Base-by-base conservation (phyloP, 2,329 filamentous ascomycete genomes). In the Colletotrichum gloeosporioides region DNA sequence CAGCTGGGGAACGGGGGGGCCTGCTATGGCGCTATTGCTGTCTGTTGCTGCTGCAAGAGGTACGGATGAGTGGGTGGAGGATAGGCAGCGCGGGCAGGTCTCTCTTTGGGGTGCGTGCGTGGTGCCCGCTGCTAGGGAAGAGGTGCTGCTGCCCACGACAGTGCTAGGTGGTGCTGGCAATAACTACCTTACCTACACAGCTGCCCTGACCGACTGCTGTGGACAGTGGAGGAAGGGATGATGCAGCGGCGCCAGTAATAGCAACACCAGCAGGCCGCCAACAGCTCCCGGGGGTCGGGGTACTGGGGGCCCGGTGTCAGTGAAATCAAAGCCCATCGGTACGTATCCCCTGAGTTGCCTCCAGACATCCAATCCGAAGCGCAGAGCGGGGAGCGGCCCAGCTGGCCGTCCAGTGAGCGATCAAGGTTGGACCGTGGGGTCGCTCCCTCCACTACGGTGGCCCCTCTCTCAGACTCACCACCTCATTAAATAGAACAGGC, bases 1-100 rank as follows among this genome's bases (percentile, higher is more conserved):
- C 44, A 73, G 73, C 68, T 70, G 57, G 36, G 72, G 68, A 62
- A 74, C 32, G 36, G 62, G 63, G 31, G 62, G 34, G n/a, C 22
- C 32, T 44, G 32, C 32, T 44, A 16, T n/a, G 16, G 25, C 36
- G 32, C 62, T 65, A 31, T 59, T 31, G 55, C 55, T 59, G 55
- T 31, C 22, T 27, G 55, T 16, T 59, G 27, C 25, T 31, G 55
- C 44, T n/a, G 32, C 32, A 13, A 34, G 12, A 34, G 32, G 32
- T 34, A 34, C 32, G 32, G 32, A 34, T 34, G 32, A 34, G 12
- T 34, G 4, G 32, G 22, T 6, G 55, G 25, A 57, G 55, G 55
- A 15, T 15, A n/a, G n/a, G n/a, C n/a, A n/a, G n/a, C n/a, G n/a
- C n/a, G n/a, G n/a, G n/a, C n/a, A n/a, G 59, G 59, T 36, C n/a